These are phyloP conservation scores for Sphagnum fallax DNA, from an alignment of 228 moss, liverwort and hornwort genomes.

Conservation along the genomic window DNA sequence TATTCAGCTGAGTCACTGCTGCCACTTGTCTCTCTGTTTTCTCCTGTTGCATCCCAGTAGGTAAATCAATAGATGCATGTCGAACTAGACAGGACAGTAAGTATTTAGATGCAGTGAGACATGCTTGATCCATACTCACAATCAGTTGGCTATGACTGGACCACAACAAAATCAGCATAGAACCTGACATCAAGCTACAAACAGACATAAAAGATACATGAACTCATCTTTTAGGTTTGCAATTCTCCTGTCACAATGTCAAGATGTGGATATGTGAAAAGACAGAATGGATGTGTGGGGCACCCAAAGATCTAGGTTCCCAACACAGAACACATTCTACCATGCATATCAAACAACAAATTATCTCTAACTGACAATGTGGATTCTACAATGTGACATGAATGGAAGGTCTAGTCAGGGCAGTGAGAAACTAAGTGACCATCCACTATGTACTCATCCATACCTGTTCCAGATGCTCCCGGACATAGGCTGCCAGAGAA, in stretches of 20 bases:
- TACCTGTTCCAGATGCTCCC: conserved; percentile 66
- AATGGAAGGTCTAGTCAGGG: too few relatives aligned
- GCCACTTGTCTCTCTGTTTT: conserved; percentile 54
- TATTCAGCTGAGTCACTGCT: conserved; percentile 65
- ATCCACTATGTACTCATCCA: background rate
- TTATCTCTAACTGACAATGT: too few relatives aligned
- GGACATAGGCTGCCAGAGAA: conserved; percentile 59
- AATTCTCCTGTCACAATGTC: background rate
- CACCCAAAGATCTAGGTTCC: too few relatives aligned
- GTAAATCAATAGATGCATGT: background rate
- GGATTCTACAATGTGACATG: too few relatives aligned
- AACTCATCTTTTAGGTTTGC: background rate
- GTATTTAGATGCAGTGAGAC: background rate
- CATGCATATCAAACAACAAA: too few relatives aligned
- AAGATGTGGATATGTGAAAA: background rate
- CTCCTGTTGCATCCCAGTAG: conserved; percentile 38
- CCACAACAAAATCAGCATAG: too few relatives aligned
- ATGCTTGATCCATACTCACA: background rate
- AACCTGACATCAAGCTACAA: too few relatives aligned
- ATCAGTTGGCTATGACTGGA: background rate
- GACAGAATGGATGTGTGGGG: background rate
- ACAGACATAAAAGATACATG: too few relatives aligned
- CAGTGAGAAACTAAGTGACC: too few relatives aligned
- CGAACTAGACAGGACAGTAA: background rate
- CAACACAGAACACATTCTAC: too few relatives aligned